phyloP scores from a whole-genome alignment of 2,329 filamentous ascomycete genomes.

The Penicillium digitatum region DNA sequence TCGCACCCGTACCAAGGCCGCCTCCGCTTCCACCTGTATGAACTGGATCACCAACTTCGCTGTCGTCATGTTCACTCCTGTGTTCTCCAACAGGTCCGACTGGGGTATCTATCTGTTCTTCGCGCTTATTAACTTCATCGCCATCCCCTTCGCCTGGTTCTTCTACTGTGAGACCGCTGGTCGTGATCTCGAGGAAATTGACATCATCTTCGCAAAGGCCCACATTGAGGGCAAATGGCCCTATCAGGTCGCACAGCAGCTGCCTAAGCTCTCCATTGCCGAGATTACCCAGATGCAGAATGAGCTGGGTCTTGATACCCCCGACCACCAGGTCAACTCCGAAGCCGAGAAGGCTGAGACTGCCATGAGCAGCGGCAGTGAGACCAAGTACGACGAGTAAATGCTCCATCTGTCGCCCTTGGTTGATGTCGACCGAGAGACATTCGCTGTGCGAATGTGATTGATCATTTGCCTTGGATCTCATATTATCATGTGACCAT shows the following conservation, averaged over 20 bases:
- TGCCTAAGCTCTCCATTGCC: slow-evolving; percentile 29
- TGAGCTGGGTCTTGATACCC: slow-evolving; percentile 23
- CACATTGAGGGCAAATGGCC: slow-evolving; percentile 34
- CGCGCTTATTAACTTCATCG: slow-evolving; percentile 37
- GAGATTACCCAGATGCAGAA: slow-evolving; percentile 25
- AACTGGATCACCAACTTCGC: slow-evolving; percentile 55
- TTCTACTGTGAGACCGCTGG: slow-evolving; percentile 49
- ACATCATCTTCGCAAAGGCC: slow-evolving; percentile 41
- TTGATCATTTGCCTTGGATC: neutral
- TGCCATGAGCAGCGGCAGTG: slow-evolving; percentile 18
- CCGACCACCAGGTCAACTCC: neutral
- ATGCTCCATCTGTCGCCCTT: neutral
- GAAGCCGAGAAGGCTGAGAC: slow-evolving; percentile 19
- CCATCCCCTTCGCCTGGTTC: slow-evolving; percentile 50
- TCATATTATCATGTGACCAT: slow-evolving; percentile 6
- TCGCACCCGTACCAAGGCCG: slow-evolving; percentile 51
- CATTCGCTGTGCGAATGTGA: neutral
- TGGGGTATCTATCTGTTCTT: slow-evolving; percentile 45
- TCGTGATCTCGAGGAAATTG: slow-evolving; percentile 40
- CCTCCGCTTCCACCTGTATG: slow-evolving; percentile 48
- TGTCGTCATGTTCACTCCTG: slow-evolving; percentile 47
- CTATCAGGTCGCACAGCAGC: slow-evolving; percentile 22
- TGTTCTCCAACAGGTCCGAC: slow-evolving; percentile 32
- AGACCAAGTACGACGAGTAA: slow-evolving; percentile 5
- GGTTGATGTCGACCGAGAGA: neutral